These are phyloP conservation scores for Solanum appendiculatum DNA, from an alignment of 257 asterid species.

Conservation along the genomic window DNA sequence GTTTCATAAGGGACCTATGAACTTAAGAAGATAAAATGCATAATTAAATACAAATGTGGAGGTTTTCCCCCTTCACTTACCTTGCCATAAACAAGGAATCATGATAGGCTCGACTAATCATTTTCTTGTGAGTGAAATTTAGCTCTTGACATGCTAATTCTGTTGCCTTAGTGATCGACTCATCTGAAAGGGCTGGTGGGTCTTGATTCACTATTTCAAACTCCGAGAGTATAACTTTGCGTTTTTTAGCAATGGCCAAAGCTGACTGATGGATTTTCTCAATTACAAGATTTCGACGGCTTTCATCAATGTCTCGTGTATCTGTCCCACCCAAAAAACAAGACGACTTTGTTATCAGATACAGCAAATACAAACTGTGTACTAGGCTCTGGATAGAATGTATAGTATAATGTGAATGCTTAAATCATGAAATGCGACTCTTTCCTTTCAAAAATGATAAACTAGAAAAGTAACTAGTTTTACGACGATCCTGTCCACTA, in stretches of 20 bases:
- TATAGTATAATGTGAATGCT: background rate
- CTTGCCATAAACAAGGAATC: slow-evolving; percentile 97
- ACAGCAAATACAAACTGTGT: background rate
- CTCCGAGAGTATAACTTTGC: slow-evolving; percentile 57
- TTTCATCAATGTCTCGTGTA: slow-evolving; percentile 82
- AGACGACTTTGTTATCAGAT: background rate
- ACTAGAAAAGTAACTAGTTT: background rate
- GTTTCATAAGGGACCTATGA: background rate
- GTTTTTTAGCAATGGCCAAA: slow-evolving; percentile 38
- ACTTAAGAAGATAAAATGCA: background rate
- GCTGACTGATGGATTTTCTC: slow-evolving; percentile 66
- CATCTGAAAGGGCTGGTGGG: slow-evolving; percentile 83
- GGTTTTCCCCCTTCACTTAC: slow-evolving; percentile 18
- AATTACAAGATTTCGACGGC: slow-evolving; percentile 58
- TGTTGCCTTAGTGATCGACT: slow-evolving; percentile 51
- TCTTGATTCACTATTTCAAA: slow-evolving; percentile 83
- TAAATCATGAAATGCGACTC: background rate
- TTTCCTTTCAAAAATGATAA: background rate
- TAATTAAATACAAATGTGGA: background rate
- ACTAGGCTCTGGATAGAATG: background rate
- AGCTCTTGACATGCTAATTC: slow-evolving; percentile 70
- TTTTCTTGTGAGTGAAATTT: slow-evolving; percentile 69
- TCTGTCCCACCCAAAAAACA: slow-evolving; percentile 28
- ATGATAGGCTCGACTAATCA: slow-evolving; percentile 96
- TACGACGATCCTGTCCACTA: background rate